Percentiles rank a stretch among this genome's conserved stretches.
These are phyloP conservation scores for Penicillium palitans DNA, from an alignment of 2,329 filamentous ascomycete genomes.

Conservation along the genomic window DNA sequence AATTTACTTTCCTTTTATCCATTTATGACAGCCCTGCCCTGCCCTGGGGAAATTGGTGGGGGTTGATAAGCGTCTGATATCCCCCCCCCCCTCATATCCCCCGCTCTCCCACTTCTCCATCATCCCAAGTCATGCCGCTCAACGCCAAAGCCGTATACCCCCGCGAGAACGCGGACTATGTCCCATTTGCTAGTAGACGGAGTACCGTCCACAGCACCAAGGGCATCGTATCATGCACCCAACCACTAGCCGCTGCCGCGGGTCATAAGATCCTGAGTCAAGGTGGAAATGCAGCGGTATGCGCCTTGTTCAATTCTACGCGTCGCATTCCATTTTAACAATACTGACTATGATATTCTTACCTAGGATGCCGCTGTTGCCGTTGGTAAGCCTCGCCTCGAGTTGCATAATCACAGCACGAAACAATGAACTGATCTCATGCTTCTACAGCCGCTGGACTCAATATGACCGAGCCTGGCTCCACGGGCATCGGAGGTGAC, in stretches of 20 bases:
- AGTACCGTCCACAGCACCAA: conserved; percentile 93
- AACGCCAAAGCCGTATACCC: conserved; percentile 53
- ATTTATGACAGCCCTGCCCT: neutral
- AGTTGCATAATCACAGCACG: neutral
- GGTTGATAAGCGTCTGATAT: conserved; percentile 1
- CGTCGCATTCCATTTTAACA: neutral
- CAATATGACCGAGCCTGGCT: conserved; percentile 90
- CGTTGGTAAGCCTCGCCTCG: conserved; percentile 60
- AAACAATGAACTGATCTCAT: conserved; percentile 11
- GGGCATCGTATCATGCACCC: conserved; percentile 86
- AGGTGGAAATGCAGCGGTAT: conserved; percentile 89
- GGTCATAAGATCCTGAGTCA: conserved; percentile 80
- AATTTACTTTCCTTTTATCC: neutral
- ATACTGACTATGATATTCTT: neutral
- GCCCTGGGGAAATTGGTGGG: neutral
- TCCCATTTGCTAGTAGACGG: conserved; percentile 64
- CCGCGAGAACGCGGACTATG: conserved; percentile 46
- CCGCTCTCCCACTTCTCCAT: neutral
- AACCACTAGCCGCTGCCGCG: conserved; percentile 84
- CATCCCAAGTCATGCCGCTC: conserved; percentile 46
- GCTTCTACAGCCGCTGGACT: conserved; percentile 70
- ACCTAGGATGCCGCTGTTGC: conserved; percentile 89
- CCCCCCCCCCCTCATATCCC: neutral
- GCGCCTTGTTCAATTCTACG: conserved; percentile 37
- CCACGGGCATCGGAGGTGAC: conserved; percentile 93